Conservation (phyloP, 2,329 filamentous ascomycete species). For the Alternaria metachromatica region DNA sequence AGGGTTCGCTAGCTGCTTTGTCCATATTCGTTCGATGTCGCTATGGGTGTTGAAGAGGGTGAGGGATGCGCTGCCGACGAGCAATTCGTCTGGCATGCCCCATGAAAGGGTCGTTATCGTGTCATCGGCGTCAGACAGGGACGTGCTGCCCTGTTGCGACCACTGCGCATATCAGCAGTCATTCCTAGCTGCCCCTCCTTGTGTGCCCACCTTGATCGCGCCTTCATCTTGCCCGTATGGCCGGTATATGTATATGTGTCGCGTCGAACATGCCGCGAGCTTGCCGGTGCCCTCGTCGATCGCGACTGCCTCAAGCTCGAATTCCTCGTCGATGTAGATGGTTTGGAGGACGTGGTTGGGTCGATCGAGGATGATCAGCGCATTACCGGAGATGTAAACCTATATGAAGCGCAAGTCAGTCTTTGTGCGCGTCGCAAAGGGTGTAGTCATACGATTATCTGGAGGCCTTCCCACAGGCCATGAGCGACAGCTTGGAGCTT, state of each 20-base stretch:
- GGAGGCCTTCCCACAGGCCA: conserved; percentile 73
- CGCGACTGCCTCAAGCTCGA: conserved; percentile 74
- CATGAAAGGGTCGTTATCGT: conserved; percentile 75
- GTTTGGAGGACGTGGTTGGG: conserved; percentile 82
- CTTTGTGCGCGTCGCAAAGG: neutral
- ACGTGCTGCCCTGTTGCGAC: conserved; percentile 68
- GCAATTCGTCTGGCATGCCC: conserved; percentile 83
- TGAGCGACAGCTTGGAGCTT: conserved; percentile 79
- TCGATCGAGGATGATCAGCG: conserved; percentile 80
- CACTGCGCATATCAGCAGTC: conserved; percentile 54
- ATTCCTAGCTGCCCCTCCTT: conserved; percentile 1
- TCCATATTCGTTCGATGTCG: conserved; percentile 71
- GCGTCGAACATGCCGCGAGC: conserved; percentile 76
- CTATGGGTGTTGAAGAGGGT: conserved; percentile 69
- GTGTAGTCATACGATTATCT: conserved; percentile 69
- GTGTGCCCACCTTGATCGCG: conserved; percentile 69
- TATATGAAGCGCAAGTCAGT: conserved; percentile 46
- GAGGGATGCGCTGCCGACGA: conserved; percentile 75
- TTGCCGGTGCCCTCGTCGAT: conserved; percentile 85
- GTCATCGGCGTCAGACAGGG: conserved; percentile 53
- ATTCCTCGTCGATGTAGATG: conserved; percentile 79
- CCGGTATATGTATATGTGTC: conserved; percentile 76
- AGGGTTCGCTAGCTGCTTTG: conserved; percentile 73
- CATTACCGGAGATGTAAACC: conserved; percentile 90
- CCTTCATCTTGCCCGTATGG: conserved; percentile 75